phyloP scores from a whole-genome alignment of 83 land plant species.

The Picea abies region DNA sequence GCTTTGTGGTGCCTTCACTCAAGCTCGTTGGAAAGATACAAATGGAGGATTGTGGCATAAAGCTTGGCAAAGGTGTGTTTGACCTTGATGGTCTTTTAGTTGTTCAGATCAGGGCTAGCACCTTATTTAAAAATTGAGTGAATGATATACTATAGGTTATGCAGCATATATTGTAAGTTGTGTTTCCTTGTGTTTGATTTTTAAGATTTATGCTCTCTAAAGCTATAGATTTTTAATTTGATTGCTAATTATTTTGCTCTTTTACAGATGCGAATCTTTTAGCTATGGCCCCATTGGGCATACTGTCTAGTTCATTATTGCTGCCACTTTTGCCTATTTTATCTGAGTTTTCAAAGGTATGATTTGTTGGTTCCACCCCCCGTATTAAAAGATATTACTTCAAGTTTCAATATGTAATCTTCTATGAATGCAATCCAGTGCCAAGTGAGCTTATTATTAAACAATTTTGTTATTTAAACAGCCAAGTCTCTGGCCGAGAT shows the following conservation, averaged over 20 bases:
- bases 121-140: too few species aligned
- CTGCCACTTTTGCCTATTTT: conserved; percentile 48
- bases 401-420: not conserved
- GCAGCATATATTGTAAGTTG: not conserved
- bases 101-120: too few species aligned
- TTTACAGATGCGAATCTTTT: conserved; percentile 53
- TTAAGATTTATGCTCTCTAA: not conserved
- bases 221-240: not conserved
- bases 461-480: conserved; percentile 1
- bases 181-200: not conserved
- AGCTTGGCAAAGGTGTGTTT: too few species aligned
- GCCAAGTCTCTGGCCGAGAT: conserved; percentile 32
- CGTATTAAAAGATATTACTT: not conserved
- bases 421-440: not conserved
- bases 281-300: conserved; percentile 66
- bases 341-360: conserved; percentile 47
- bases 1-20: too few species aligned
- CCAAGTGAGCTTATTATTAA: not conserved
- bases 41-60: too few species aligned
- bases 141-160: not conserved
- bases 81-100: too few species aligned
- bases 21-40: too few species aligned
- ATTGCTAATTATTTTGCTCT: not conserved
- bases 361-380: not conserved
- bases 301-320: conserved; percentile 46